phyloP scores from a whole-genome alignment of 257 asterid genomes.

The Solanum neorickii region DNA sequence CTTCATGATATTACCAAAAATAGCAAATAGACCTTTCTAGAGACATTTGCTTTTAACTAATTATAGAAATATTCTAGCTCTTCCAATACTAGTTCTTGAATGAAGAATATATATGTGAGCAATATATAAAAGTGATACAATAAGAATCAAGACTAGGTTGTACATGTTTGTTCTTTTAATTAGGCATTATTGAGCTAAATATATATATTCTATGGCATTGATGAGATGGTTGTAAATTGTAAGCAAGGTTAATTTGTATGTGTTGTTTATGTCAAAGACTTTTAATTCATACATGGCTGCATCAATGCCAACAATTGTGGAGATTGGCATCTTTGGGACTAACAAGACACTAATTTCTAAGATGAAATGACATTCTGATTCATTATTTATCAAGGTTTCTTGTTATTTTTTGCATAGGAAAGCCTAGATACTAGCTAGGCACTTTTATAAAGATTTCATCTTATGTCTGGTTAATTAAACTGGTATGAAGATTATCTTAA shows the following conservation, averaged over 20 bases:
- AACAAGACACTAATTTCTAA: too few species aligned
- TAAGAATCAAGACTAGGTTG: constrained; percentile 2
- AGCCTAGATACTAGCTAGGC: neutral
- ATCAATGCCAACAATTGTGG: constrained; percentile 5
- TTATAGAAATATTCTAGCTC: neutral
- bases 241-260: neutral
- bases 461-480: neutral
- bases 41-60: constrained; percentile 1
- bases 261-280: neutral
- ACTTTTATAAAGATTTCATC: neutral
- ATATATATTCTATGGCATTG: neutral
- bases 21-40: neutral
- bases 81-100: neutral
- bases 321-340: neutral
- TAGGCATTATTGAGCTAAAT: neutral
- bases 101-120: neutral
- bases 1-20: neutral
- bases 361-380: neutral
- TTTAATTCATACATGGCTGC: neutral
- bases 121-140: neutral
- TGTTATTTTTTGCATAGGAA: too few species aligned
- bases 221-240: constrained; percentile 6
- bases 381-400: neutral
- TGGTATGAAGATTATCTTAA: too few species aligned
- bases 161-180: neutral